Base-by-base conservation (phyloP, 2,329 filamentous ascomycete species). In the Arthrocladium fulminans region DNA sequence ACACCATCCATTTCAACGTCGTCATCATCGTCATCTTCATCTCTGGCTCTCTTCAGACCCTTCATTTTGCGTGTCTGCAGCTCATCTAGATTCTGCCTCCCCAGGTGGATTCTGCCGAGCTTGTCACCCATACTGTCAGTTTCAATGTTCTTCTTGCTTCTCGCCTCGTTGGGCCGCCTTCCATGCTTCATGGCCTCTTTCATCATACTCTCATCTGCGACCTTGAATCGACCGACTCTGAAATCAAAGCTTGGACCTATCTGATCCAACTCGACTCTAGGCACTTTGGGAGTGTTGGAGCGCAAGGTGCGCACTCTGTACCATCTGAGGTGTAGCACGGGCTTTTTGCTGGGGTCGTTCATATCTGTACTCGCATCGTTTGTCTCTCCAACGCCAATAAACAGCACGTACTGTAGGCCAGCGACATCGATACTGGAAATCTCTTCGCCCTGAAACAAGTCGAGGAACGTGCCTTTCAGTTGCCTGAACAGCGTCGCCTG, bases 1-100 rank as follows among this genome's bases (percentile, higher is more conserved):
- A 51, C 45, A 1, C 54, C 50, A 35, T 49, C 37, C 50, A 55
- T n/a, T 51, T 48, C 42, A 52, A 45, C 32, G 13, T 35, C 10
- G 15, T 40, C 45, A 51, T 65, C 64, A 34, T 75, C 71, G 13
- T 60, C 71, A 3, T 70, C 73, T 45, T 76, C 79, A 54, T 81
- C 81, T 47, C 87, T 79, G 55, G 77, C 81, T 57, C 92, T 77
- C 79, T 97, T 98, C 58, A 98, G 69, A 57, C 89, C 92, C 81
- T 98, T 98, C 89, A 98, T 97, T 80, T 98, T 98, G 63, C 92
- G 83, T 46, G 89, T 94, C 74, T 98, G 92, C 67, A 98, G 68
- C 60, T 84, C 79, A 63, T 74, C 76, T 51, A 98, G 76, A 70
- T 98, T 88, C 70, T 96, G 88, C 72, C 84, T 88, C 62, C 86